A percentile compares a stretch with the other conserved stretches of the same genome.
Conservation (phyloP, 371 early-diverging fungal species). For the Syncephalastrum contaminatum region DNA sequence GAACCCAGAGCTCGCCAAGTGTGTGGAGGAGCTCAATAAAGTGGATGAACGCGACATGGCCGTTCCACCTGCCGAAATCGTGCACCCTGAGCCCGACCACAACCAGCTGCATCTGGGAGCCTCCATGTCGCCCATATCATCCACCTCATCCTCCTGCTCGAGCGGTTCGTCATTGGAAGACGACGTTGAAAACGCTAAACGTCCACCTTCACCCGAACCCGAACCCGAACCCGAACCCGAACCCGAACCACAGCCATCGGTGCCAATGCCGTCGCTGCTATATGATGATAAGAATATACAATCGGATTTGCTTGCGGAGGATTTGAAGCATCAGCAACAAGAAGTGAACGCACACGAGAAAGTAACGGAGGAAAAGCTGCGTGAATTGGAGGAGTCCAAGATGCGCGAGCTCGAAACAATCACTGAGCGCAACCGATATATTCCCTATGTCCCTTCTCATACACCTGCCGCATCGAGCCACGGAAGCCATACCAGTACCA, state of each 20-base stretch:
- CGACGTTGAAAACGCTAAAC: too few relatives aligned
- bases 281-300: neutral
- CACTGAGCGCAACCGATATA: constrained; percentile 37
- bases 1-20: neutral
- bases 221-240: too few relatives aligned
- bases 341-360: constrained; percentile 2
- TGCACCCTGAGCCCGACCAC: constrained; percentile 10
- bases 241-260: too few relatives aligned
- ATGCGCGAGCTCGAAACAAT: constrained; percentile 12
- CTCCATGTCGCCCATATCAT: neutral
- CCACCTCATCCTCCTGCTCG: neutral
- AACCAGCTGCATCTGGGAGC: neutral
- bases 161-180: too few relatives aligned
- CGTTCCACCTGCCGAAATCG: constrained; percentile 8
- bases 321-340: constrained; percentile 12
- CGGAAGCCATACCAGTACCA: neutral
- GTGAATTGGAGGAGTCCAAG: constrained; percentile 11
- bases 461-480: neutral
- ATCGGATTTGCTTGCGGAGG: constrained; percentile 11
- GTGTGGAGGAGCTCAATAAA: constrained; percentile 2
- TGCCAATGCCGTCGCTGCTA: too few relatives aligned
- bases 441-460: constrained; percentile 26
- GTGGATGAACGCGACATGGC: constrained; percentile 1
- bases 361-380: constrained; percentile 8
- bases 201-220: too few relatives aligned